phyloP scores from a whole-genome alignment of 176 grass and related monocot species.

The Carex littledalei region DNA sequence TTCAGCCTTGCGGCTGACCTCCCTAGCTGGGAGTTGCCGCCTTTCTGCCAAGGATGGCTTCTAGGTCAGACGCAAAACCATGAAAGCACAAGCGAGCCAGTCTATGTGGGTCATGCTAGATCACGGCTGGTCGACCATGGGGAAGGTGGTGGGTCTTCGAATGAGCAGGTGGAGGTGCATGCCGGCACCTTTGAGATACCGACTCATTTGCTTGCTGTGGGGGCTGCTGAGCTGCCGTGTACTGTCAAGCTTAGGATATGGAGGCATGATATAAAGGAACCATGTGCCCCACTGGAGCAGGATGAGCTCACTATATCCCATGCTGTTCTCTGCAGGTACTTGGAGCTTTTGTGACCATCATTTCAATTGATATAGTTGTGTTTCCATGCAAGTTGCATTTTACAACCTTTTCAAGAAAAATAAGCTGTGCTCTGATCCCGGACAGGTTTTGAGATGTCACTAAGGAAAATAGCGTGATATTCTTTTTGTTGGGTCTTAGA shows the following conservation, averaged over 20 bases:
- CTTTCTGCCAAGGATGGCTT: constrained; percentile 80
- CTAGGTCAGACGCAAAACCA: constrained; percentile 63
- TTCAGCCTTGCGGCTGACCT: constrained; percentile 49
- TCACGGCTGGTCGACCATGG: constrained; percentile 27
- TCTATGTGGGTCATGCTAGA: not conserved
- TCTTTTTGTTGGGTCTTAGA: not conserved
- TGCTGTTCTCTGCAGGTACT: constrained; percentile 98
- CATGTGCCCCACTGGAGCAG: constrained; percentile 38
- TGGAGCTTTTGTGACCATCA: not conserved
- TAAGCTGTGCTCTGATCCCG: not conserved
- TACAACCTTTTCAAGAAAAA: not conserved
- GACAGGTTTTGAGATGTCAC: not conserved
- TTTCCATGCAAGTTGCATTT: not conserved
- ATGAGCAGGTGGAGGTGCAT: constrained; percentile 64
- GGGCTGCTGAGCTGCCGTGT: constrained; percentile 81
- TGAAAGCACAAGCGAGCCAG: constrained; percentile 12
- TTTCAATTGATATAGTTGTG: not conserved
- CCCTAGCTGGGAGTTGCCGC: constrained; percentile 74
- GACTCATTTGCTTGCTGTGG: constrained; percentile 51
- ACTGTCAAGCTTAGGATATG: constrained; percentile 98
- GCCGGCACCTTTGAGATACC: constrained; percentile 52
- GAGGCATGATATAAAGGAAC: constrained; percentile 64
- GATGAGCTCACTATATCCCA: constrained; percentile 76
- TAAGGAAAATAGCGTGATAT: not conserved
- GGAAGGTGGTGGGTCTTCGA: constrained; percentile 46